Evolutionary conservation across 2,329 filamentous ascomycete genomes (phyloP).

Genomic region (Stromatinia cepivora): DNA sequence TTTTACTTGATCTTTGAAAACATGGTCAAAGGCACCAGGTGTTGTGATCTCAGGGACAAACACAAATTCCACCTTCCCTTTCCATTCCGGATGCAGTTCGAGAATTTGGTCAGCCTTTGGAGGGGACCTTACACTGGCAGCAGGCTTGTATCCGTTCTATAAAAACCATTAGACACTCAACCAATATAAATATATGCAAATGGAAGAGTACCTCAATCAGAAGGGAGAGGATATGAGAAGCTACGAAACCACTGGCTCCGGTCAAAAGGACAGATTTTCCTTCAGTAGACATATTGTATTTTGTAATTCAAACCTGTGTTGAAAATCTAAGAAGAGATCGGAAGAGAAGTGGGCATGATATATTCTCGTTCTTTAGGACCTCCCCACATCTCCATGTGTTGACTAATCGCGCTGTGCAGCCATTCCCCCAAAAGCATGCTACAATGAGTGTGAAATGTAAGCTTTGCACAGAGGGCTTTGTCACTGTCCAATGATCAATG

Average conservation of each 20-base stretch:
- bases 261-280: slow-evolving; percentile 30
- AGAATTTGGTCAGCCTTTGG: slow-evolving; percentile 47
- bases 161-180: background rate
- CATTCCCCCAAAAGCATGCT: background rate
- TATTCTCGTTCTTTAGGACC: background rate
- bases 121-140: slow-evolving; percentile 45
- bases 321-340: background rate
- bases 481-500: background rate
- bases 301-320: background rate
- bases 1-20: slow-evolving; percentile 48
- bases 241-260: slow-evolving; percentile 51
- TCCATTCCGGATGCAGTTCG: slow-evolving; percentile 42
- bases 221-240: slow-evolving; percentile 49
- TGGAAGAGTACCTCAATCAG: slow-evolving; percentile 23
- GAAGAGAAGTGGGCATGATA: background rate
- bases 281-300: slow-evolving; percentile 12
- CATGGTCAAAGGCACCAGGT: slow-evolving; percentile 64
- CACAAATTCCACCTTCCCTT: slow-evolving; percentile 38
- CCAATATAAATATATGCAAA: background rate
- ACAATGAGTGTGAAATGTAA: background rate
- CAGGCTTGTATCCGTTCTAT: slow-evolving; percentile 24
- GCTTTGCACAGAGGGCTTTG: background rate
- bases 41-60: slow-evolving; percentile 67
- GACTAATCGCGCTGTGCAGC: background rate
- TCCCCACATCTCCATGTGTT: background rate